Conservation (phyloP, 2,329 filamentous ascomycete species). For the Xenosphaeropsis pyriputrescens region DNA sequence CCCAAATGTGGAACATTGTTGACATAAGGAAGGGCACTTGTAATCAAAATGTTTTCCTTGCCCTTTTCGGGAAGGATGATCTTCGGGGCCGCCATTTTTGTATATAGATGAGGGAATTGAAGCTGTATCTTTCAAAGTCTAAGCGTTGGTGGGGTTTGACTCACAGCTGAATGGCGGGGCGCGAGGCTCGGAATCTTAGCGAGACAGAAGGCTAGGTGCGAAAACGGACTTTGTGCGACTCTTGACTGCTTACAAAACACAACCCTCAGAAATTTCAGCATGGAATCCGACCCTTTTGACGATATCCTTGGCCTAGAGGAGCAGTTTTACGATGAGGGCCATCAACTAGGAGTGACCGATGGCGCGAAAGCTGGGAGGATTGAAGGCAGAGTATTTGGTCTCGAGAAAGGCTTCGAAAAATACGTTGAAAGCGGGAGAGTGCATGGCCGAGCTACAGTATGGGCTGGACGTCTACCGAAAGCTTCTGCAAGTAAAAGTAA, state of each 20-base stretch:
- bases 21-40: slow-evolving; percentile 80
- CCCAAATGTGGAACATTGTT: slow-evolving; percentile 72
- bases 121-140: slow-evolving; percentile 2
- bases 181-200: not conserved
- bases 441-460: slow-evolving; percentile 68
- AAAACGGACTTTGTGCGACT: not conserved
- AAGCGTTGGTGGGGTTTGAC: slow-evolving; percentile 3
- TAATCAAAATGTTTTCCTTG: slow-evolving; percentile 80
- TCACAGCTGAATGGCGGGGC: slow-evolving; percentile 3
- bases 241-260: not conserved
- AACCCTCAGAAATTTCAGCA: slow-evolving; percentile 4
- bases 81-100: slow-evolving; percentile 12
- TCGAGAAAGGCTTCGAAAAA: slow-evolving; percentile 90
- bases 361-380: slow-evolving; percentile 65
- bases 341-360: slow-evolving; percentile 58
- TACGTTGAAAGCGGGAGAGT: slow-evolving; percentile 68
- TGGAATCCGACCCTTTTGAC: slow-evolving; percentile 15
- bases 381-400: slow-evolving; percentile 80
- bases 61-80: slow-evolving; percentile 50
- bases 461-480: slow-evolving; percentile 54
- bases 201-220: slow-evolving; percentile 1
- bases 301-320: slow-evolving; percentile 44
- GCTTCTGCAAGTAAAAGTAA: not conserved
- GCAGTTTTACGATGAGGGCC: slow-evolving; percentile 71
- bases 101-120: slow-evolving; percentile 3